Conservation (phyloP, 1,284 basidiomycete genomes). For the Coniferiporia sulphurascens region DNA sequence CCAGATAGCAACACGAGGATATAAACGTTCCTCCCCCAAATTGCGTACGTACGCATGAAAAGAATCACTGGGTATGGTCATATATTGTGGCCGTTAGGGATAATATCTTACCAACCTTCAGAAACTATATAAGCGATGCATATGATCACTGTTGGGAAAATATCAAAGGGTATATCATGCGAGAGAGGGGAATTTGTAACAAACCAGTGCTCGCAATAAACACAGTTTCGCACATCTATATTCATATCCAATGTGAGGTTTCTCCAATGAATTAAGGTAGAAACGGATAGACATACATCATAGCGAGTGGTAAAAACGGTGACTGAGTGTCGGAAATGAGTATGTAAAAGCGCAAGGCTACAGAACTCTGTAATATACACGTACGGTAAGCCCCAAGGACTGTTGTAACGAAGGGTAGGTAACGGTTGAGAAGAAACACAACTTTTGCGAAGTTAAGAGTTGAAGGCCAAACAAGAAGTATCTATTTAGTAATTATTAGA, state of each 20-base stretch:
- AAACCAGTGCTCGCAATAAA: background rate
- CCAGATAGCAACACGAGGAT: background rate
- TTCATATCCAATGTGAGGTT: background rate
- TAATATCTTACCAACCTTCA: conserved; percentile 3
- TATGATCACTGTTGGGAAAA: background rate
- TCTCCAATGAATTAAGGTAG: background rate
- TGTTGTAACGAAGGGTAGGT: conserved; percentile 4
- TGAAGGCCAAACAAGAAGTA: conserved; percentile 7
- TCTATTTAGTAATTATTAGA: background rate
- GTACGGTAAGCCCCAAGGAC: background rate
- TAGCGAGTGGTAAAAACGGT: background rate
- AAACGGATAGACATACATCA: background rate
- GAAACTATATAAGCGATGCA: background rate
- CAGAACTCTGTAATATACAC: background rate
- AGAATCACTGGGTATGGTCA: conserved; percentile 3
- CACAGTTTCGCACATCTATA: background rate
- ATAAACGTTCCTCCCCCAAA: background rate
- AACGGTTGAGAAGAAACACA: conserved; percentile 13
- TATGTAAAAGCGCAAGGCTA: background rate
- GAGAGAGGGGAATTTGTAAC: background rate
- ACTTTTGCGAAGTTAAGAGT: conserved; percentile 2
- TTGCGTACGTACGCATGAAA: conserved; percentile 7
- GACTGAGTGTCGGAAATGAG: background rate
- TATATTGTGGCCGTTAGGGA: background rate
- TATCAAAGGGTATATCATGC: background rate